Evolutionary conservation across 495 filamentous ascomycete species (phyloP).

Genomic region (Penicillium manginii): DNA sequence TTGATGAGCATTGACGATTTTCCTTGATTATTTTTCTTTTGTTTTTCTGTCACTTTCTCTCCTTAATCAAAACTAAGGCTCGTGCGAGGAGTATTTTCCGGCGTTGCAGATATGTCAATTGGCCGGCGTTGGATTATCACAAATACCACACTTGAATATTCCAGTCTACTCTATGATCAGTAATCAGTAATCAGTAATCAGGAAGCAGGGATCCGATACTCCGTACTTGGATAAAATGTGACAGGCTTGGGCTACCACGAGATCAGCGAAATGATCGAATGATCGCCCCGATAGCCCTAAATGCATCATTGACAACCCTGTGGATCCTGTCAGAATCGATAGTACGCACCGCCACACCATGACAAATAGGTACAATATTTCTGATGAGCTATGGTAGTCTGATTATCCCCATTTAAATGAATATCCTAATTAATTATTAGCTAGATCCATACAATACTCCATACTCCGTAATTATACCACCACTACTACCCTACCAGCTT

Average conservation of each 20-base stretch:
- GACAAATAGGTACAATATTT: conserved; percentile 24
- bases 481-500: not conserved
- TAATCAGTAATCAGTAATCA: no score
- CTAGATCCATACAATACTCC: no score
- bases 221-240: no score
- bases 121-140: not conserved
- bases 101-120: conserved; percentile 16
- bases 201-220: no score
- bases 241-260: not conserved
- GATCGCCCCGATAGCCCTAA: conserved; percentile 18
- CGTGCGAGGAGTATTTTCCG: conserved; percentile 17
- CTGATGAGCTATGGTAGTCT: no score
- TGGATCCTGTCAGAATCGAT: conserved; percentile 29
- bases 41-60: conserved; percentile 16
- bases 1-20: conserved; percentile 32
- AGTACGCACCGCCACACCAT: conserved; percentile 36
- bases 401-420: not conserved
- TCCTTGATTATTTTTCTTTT: conserved; percentile 17
- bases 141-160: not conserved
- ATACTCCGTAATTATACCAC: not conserved
- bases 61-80: conserved; percentile 12
- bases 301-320: conserved; percentile 22
- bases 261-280: not conserved
- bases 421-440: not conserved
- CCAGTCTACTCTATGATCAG: not conserved